Evolutionary conservation across 208 protist species (phyloP).

Genomic region (Leishmania arabica): DNA sequence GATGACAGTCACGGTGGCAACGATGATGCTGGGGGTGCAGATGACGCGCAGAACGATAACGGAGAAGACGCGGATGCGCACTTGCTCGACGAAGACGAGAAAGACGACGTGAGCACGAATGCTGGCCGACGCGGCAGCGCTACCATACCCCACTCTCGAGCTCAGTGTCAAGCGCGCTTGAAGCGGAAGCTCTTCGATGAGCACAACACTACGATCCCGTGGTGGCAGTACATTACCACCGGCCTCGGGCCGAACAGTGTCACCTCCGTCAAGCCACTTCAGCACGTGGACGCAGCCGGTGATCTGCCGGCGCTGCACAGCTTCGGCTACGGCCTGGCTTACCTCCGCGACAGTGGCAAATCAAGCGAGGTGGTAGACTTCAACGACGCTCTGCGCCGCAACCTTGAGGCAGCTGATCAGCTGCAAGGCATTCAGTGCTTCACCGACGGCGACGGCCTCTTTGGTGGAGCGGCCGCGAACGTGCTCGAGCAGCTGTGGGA

Average conservation of each 20-base stretch:
- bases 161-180: slow-evolving; percentile 1
- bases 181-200: slow-evolving; percentile 46
- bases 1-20: slow-evolving; percentile 2
- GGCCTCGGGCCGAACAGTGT: slow-evolving; percentile 54
- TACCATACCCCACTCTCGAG: background rate
- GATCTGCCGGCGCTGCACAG: slow-evolving; percentile 72
- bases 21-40: background rate
- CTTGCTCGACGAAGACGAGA: background rate
- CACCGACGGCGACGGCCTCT: slow-evolving; percentile 75
- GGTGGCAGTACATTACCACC: slow-evolving; percentile 86
- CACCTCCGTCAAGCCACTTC: slow-evolving; percentile 55
- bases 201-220: slow-evolving; percentile 57
- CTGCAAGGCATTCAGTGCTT: slow-evolving; percentile 81
- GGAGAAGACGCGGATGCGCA: background rate
- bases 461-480: slow-evolving; percentile 71
- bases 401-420: slow-evolving; percentile 67
- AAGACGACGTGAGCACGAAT: background rate
- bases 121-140: background rate
- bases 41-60: background rate
- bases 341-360: slow-evolving; percentile 29
- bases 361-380: slow-evolving; percentile 33
- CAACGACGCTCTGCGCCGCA: slow-evolving; percentile 46
- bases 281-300: slow-evolving; percentile 39
- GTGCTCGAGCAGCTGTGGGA: slow-evolving; percentile 72
- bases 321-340: slow-evolving; percentile 67